Evolutionary conservation across 352 stramenopile species (phyloP).

Genomic region (Thraustochytrium sp.): DNA sequence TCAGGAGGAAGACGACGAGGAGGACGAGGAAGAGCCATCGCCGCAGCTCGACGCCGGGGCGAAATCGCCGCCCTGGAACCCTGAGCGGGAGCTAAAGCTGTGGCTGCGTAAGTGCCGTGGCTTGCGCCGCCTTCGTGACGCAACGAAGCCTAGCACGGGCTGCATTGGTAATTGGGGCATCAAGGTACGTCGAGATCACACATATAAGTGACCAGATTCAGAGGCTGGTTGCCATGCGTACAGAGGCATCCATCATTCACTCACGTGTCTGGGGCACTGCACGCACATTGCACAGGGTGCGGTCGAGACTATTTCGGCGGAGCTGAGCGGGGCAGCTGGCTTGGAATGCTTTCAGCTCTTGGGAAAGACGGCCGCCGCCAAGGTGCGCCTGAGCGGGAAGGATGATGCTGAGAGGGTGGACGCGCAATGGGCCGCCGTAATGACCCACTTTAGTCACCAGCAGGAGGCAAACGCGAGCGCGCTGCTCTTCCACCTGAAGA

Average conservation of each 20-base stretch:
- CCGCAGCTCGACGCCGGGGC: neutral
- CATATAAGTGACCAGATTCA: neutral
- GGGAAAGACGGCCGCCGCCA: neutral
- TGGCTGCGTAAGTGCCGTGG: conserved; percentile 60
- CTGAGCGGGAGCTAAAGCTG: conserved; percentile 51
- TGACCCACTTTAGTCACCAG: neutral
- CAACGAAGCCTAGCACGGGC: conserved; percentile 58
- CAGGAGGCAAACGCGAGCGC: conserved; percentile 25
- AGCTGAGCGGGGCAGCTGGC: neutral
- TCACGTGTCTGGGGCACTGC: neutral
- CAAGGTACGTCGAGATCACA: conserved; percentile 15
- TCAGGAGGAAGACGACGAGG: conserved; percentile 36
- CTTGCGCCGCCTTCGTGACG: conserved; percentile 55
- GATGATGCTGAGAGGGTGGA: conserved; percentile 50
- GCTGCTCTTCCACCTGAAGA: conserved; percentile 66
- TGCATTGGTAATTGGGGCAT: conserved; percentile 65
- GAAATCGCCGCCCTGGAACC: conserved; percentile 44
- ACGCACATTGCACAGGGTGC: neutral
- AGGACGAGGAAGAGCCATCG: conserved; percentile 44
- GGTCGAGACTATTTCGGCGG: neutral
- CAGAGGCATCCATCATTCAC: neutral
- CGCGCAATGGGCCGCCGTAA: conserved; percentile 50
- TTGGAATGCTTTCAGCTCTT: conserved; percentile 1
- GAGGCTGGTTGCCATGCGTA: neutral
- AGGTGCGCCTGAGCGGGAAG: conserved; percentile 42